phyloP scores from a whole-genome alignment of 2,329 filamentous ascomycete genomes.

The Pseudogymnoascus sp. region DNA sequence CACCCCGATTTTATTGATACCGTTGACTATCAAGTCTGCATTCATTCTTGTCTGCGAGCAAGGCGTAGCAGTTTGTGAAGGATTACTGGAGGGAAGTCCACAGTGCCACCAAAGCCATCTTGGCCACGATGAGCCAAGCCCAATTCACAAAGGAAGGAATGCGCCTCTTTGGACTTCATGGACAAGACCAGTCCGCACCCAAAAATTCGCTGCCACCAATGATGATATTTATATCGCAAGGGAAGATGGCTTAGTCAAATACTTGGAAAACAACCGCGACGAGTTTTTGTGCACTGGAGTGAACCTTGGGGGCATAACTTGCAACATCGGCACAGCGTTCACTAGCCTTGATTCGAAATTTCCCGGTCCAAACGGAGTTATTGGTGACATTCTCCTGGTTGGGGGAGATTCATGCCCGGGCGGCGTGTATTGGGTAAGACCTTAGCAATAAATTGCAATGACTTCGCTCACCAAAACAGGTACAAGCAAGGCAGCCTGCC shows the following conservation, averaged over 20 bases:
- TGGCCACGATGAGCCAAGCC: slow-evolving; percentile 27
- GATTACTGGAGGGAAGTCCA: slow-evolving; percentile 44
- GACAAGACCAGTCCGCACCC: slow-evolving; percentile 64
- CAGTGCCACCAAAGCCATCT: slow-evolving; percentile 28
- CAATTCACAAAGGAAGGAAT: slow-evolving; percentile 38
- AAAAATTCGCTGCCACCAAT: slow-evolving; percentile 49
- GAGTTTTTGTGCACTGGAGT: slow-evolving; percentile 46
- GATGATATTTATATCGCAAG: slow-evolving; percentile 81
- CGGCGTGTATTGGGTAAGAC: slow-evolving; percentile 48
- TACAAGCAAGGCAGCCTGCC: slow-evolving; percentile 45
- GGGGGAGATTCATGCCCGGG: slow-evolving; percentile 73
- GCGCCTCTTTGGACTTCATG: slow-evolving; percentile 71
- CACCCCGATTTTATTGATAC: slow-evolving; percentile 62
- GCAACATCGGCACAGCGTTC: slow-evolving; percentile 74
- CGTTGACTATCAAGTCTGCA: slow-evolving; percentile 59
- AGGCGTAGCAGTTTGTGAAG: slow-evolving; percentile 47
- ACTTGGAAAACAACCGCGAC: slow-evolving; percentile 55
- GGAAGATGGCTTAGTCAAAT: slow-evolving; percentile 75
- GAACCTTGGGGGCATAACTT: slow-evolving; percentile 56
- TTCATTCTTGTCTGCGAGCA: slow-evolving; percentile 60
- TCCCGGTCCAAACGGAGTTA: slow-evolving; percentile 30
- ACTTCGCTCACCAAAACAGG: slow-evolving; percentile 28
- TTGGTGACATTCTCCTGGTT: slow-evolving; percentile 69
- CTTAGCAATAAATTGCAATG: neutral
- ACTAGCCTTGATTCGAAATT: slow-evolving; percentile 45